These are phyloP conservation scores for Thalassia testudinum DNA, from an alignment of 116 monocot species.

Conservation along the genomic window DNA sequence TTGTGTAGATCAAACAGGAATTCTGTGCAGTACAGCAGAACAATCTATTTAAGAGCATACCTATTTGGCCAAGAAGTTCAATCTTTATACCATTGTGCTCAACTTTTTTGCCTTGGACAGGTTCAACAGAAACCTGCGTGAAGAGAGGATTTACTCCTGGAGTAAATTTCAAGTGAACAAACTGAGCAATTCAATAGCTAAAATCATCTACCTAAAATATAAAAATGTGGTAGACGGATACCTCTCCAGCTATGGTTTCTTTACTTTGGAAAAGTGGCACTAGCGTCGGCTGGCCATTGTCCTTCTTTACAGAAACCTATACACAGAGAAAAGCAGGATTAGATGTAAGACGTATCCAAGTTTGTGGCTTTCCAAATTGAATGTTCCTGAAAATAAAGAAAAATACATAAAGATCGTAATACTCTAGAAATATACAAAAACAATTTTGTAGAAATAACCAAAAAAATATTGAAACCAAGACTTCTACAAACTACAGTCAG, in stretches of 20 bases:
- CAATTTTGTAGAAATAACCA: too few species aligned
- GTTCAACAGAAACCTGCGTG: constrained; percentile 64
- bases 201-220: neutral
- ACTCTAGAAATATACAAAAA: too few species aligned
- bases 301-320: constrained; percentile 90
- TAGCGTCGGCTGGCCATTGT: constrained; percentile 62
- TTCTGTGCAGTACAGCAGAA: too few species aligned
- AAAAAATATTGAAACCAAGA: too few species aligned
- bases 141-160: neutral
- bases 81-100: constrained; percentile 92
- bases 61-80: constrained; percentile 97
- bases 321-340: constrained; percentile 1
- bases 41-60: constrained; percentile 7
- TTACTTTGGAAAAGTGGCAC: constrained; percentile 89
- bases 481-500: too few species aligned
- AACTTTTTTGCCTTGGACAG: constrained; percentile 78
- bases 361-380: too few species aligned
- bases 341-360: too few species aligned
- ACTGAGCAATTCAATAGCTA: neutral
- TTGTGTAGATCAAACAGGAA: too few species aligned
- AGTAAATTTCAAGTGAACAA: neutral
- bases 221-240: constrained; percentile 7
- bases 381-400: too few species aligned
- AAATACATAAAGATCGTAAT: too few species aligned
- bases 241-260: constrained; percentile 89